Conservation (phyloP, 768 basidiomycete species). For the Hemileccinum rubropunctum region DNA sequence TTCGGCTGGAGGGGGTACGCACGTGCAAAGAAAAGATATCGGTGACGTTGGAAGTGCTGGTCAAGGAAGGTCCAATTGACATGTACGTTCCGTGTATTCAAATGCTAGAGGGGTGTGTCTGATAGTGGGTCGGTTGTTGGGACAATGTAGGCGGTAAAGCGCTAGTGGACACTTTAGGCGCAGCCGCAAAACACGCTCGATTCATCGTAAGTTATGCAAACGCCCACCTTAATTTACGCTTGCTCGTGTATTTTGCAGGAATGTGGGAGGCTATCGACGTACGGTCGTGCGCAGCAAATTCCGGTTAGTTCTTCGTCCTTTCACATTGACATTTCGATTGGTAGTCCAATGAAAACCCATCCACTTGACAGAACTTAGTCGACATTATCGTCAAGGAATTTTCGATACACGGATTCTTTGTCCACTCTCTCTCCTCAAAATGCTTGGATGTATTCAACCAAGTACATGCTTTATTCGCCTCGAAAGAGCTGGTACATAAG, state of each 20-base stretch:
- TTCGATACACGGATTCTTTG: conserved; percentile 26
- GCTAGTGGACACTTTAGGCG: conserved; percentile 49
- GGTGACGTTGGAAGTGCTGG: conserved; percentile 46
- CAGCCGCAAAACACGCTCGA: conserved; percentile 40
- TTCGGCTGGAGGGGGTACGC: conserved; percentile 30
- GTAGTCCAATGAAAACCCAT: neutral
- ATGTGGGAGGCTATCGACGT: conserved; percentile 19
- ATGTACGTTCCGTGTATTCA: conserved; percentile 30
- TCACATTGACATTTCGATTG: too few relatives aligned
- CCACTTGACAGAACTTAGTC: conserved; percentile 32
- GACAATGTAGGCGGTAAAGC: conserved; percentile 57
- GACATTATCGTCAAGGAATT: conserved; percentile 39
- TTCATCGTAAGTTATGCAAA: conserved; percentile 36
- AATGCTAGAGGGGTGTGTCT: neutral
- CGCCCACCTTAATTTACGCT: neutral
- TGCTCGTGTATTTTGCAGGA: conserved; percentile 18
- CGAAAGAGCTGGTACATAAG: conserved; percentile 42
- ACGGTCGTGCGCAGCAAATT: neutral
- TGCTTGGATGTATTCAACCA: conserved; percentile 40
- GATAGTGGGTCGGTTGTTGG: neutral
- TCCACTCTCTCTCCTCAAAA: conserved; percentile 24
- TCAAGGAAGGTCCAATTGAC: conserved; percentile 52
- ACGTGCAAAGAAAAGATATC: conserved; percentile 51
- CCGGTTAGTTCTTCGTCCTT: neutral
- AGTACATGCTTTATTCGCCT: conserved; percentile 37